phyloP scores from a whole-genome alignment of 169 alveolate species.

The Eimeria praecox region DNA sequence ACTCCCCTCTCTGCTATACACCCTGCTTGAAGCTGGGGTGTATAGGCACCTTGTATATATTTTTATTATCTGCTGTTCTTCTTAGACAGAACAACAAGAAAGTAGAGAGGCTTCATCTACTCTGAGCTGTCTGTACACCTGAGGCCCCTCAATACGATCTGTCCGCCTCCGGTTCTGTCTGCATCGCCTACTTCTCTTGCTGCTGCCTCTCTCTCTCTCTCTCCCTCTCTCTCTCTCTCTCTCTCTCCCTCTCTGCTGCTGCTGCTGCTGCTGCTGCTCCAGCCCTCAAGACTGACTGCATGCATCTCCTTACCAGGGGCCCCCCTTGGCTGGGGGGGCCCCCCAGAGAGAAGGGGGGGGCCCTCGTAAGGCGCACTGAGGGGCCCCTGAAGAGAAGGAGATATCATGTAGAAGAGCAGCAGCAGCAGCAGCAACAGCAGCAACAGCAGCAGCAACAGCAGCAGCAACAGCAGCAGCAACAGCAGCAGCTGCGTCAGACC shows the following conservation, averaged over 20 bases:
- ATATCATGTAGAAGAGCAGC: background rate
- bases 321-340: slow-evolving; percentile 53
- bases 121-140: background rate
- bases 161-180: background rate
- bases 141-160: background rate
- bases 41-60: background rate
- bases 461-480: background rate
- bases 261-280: too few species aligned
- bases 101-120: background rate
- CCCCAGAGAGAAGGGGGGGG: background rate
- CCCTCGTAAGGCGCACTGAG: background rate
- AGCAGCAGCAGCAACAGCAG: slow-evolving; percentile 6
- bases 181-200: background rate
- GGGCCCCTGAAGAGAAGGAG: background rate
- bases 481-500: background rate
- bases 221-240: background rate
- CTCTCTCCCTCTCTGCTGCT: background rate
- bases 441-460: background rate
- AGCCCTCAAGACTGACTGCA: background rate
- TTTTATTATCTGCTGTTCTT: background rate
- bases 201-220: background rate
- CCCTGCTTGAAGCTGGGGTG: background rate
- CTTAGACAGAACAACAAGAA: background rate
- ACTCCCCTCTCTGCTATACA: background rate
- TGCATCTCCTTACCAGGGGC: background rate